Conservation (phyloP, 1,284 basidiomycete genomes). For the Trametes sp. region DNA sequence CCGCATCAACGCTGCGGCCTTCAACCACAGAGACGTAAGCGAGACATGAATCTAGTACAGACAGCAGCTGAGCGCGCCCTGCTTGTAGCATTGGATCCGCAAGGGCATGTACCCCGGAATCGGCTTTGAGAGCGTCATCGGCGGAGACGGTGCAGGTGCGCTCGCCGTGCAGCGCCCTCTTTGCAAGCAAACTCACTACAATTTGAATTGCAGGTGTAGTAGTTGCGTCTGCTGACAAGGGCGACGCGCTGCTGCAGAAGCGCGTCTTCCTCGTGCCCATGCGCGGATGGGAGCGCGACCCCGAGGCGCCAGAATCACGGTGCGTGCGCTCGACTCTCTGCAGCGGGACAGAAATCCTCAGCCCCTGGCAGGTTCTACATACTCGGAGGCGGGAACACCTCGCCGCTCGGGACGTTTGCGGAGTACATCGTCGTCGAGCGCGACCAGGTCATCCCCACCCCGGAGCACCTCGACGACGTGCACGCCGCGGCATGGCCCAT, state of each 20-base stretch:
- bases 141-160: conserved; percentile 78
- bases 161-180: background rate
- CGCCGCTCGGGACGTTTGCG: conserved; percentile 75
- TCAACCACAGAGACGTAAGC: conserved; percentile 82
- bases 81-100: conserved; percentile 73
- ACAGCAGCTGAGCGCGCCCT: background rate
- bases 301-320: conserved; percentile 61
- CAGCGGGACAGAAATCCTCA: background rate
- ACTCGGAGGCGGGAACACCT: conserved; percentile 61
- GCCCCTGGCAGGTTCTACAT: conserved; percentile 56
- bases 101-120: conserved; percentile 77
- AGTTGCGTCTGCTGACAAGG: conserved; percentile 58
- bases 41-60: background rate
- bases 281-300: conserved; percentile 77
- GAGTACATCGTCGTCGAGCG: conserved; percentile 81
- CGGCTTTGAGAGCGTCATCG: conserved; percentile 64
- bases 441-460: conserved; percentile 72
- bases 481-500: conserved; percentile 82
- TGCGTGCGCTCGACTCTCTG: conserved; percentile 25
- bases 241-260: conserved; percentile 65
- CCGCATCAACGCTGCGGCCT: conserved; percentile 71
- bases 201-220: conserved; percentile 66
- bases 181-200: background rate
- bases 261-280: conserved; percentile 81
- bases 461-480: conserved; percentile 73